These are phyloP conservation scores for Alternaria postmessia DNA, from an alignment of 2,329 filamentous ascomycete species.

Conservation along the genomic window DNA sequence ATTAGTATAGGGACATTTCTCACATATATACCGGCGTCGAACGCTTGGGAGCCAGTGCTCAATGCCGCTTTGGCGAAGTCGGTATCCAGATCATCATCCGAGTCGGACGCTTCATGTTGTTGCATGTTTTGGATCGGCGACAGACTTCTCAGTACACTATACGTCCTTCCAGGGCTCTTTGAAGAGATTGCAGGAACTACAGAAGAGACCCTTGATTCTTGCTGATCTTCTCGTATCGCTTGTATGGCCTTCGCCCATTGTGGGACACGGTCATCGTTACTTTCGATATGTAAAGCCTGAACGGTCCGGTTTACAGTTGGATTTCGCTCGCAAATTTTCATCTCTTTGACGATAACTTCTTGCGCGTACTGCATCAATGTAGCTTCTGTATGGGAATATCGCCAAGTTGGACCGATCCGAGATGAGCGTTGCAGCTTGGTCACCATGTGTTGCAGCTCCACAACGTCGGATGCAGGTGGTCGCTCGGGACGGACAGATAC, in stretches of 20 bases:
- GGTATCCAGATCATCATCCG: conserved; percentile 36
- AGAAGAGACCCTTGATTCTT: neutral
- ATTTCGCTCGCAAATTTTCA: neutral
- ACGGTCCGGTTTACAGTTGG: conserved; percentile 1
- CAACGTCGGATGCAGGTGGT: conserved; percentile 8
- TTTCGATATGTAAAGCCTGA: neutral
- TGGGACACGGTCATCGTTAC: conserved; percentile 1
- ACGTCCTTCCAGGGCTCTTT: neutral
- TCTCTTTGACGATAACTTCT: conserved; percentile 17
- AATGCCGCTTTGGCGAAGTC: conserved; percentile 39
- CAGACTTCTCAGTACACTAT: neutral
- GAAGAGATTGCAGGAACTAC: neutral
- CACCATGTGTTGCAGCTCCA: conserved; percentile 17
- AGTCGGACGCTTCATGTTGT: conserved; percentile 14
- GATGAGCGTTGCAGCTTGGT: conserved; percentile 21
- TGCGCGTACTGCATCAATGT: conserved; percentile 21
- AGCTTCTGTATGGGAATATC: conserved; percentile 19
- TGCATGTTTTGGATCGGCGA: neutral
- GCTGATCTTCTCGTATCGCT: conserved; percentile 10
- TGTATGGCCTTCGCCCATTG: conserved; percentile 21
- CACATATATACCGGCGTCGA: conserved; percentile 30
- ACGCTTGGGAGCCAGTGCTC: conserved; percentile 31
- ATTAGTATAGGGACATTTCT: too few relatives aligned
- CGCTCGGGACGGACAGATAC: conserved; percentile 10
- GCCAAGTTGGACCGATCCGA: conserved; percentile 9